Evolutionary conservation across 352 stramenopile genomes (phyloP), one percentile per base, ranked within the genome.

Genomic region (Thraustochytrium striatum): DNA sequence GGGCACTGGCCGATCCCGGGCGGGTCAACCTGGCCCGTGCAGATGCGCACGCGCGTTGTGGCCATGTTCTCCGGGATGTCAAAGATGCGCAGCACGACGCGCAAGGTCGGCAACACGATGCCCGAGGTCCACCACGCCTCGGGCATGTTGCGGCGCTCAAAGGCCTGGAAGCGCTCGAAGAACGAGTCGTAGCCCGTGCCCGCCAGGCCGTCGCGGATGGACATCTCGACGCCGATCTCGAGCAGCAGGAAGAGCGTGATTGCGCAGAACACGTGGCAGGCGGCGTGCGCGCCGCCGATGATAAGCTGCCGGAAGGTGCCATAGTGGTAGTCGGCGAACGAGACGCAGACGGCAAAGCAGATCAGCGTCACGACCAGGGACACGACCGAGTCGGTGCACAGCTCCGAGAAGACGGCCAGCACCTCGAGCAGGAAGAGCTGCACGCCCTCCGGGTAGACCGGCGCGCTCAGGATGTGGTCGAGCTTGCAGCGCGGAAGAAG

Each of bases 401-500:
- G 79, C 30, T 82, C 57, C 36, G 47, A 36, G 43, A 88, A 62
- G 43, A 88, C 61, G 9, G 85, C 80, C 41, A 94, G 78, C 0
- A 87, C 68, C 39, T 75, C 65, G 32, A 16, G 21, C 16, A 30
- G 30, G 39, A 75, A 75, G 25, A 43, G 41, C 0, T 21, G 28
- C 25, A 75, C 11, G 21, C 65, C 52, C 19, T 75, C 65, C 9
- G 84, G 16, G 89, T 89, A 50, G 89, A 88, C 35, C 3, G 73
- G 72, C 44, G 73, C 72, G 28, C 50, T 79, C 53, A 84, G 62
- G 79, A 79, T 88, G 87, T 5, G 86, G 80, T 69, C 85, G 81
- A 84, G 52, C n/a, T 75, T 75, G 79, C 92, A 97, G 5, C 93
- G 89, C 36, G 92, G 92, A 84, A 96, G 86, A 96, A 93, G 33